Percentiles rank a stretch among this genome's conserved stretches.
Conservation (phyloP, 2,329 filamentous ascomycete species). For the Stromatinia cepivora region DNA sequence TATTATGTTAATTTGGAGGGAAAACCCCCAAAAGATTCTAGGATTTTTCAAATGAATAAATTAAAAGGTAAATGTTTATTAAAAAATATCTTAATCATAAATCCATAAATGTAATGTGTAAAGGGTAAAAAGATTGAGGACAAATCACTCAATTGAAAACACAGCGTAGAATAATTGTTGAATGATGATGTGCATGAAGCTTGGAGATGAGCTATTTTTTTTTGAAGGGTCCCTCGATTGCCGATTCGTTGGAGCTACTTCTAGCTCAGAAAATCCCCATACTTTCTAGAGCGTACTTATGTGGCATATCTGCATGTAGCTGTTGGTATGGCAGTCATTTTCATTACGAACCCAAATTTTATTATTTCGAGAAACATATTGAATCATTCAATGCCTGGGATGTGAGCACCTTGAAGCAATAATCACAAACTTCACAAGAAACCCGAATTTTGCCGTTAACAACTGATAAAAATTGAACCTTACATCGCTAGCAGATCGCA, state of each 20-base stretch:
- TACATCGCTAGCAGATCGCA: conserved; percentile 19
- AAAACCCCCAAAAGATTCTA: conserved; percentile 1
- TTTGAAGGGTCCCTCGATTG: conserved; percentile 10
- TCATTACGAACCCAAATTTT: background rate
- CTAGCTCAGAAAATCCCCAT: conserved; percentile 1
- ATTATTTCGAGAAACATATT: background rate
- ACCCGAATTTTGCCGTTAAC: background rate
- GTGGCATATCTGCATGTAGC: background rate
- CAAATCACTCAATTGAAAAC: conserved; percentile 19
- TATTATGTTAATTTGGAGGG: background rate
- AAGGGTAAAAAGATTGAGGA: conserved; percentile 3
- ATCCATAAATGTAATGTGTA: background rate
- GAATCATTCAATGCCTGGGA: background rate
- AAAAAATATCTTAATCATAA: background rate
- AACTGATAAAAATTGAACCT: conserved; percentile 3
- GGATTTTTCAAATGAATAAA: background rate
- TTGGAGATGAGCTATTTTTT: conserved; percentile 12
- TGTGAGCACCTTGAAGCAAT: background rate
- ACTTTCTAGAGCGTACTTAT: background rate
- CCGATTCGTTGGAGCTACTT: conserved; percentile 15
- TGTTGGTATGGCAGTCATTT: conserved; percentile 2
- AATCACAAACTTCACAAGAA: background rate
- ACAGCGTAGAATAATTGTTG: background rate
- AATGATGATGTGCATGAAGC: conserved; percentile 9
- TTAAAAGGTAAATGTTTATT: background rate